A percentile compares a stretch with the other conserved stretches of the same genome.
phyloP scores from a whole-genome alignment of 2,329 filamentous ascomycete species.

The Metarhizium robertsii region DNA sequence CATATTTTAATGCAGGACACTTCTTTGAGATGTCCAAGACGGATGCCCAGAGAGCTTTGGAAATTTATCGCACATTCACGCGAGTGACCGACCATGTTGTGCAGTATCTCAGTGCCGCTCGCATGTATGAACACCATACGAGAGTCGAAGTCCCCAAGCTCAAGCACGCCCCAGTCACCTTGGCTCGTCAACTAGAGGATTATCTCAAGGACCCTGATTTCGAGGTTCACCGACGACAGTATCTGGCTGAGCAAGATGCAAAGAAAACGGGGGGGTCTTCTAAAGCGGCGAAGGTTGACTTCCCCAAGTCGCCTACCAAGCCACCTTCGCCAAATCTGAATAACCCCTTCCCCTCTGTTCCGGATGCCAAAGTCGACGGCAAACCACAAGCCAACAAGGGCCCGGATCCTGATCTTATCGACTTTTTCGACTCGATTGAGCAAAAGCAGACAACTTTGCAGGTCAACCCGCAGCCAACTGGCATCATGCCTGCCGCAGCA shows the following conservation, averaged over 20 bases:
- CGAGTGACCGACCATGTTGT: slow-evolving; percentile 90
- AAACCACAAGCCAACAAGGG: slow-evolving; percentile 48
- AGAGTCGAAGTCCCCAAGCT: slow-evolving; percentile 91
- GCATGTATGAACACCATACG: slow-evolving; percentile 86
- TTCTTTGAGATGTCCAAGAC: slow-evolving; percentile 97
- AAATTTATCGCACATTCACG: slow-evolving; percentile 87
- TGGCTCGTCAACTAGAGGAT: slow-evolving; percentile 84
- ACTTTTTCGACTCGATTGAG: slow-evolving; percentile 92
- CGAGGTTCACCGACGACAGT: slow-evolving; percentile 85
- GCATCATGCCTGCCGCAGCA: slow-evolving; percentile 20
- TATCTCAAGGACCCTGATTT: slow-evolving; percentile 94
- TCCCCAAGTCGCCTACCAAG: slow-evolving; percentile 26
- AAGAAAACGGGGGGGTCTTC: slow-evolving; percentile 40
- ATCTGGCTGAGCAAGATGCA: slow-evolving; percentile 76
- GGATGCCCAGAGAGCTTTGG: slow-evolving; percentile 84
- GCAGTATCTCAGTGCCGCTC: slow-evolving; percentile 75
- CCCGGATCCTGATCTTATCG: slow-evolving; percentile 72
- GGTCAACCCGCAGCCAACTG: slow-evolving; percentile 26
- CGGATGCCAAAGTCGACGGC: slow-evolving; percentile 23
- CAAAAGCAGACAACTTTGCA: slow-evolving; percentile 71
- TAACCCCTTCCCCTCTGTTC: slow-evolving; percentile 33
- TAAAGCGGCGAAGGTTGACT: slow-evolving; percentile 22
- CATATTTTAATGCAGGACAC: slow-evolving; percentile 51
- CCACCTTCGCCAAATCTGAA: slow-evolving; percentile 20
- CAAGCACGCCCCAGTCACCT: slow-evolving; percentile 89